Percentiles rank a stretch among this genome's conserved stretches.
These are phyloP conservation scores for Ogataea zsoltii DNA, from an alignment of 805 yeast species.

Conservation along the genomic window DNA sequence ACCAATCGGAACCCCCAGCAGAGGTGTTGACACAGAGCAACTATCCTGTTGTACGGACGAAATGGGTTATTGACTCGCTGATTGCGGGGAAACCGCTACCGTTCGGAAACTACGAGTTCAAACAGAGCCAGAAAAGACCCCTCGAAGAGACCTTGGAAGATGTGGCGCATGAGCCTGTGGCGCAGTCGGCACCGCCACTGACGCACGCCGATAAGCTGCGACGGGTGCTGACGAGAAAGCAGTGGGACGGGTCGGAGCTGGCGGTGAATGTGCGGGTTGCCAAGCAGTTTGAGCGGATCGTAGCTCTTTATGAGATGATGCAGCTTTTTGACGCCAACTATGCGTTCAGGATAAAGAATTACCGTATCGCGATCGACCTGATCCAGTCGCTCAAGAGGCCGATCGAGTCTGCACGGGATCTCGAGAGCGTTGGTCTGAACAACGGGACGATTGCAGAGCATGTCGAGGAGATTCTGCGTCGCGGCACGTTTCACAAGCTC, in stretches of 20 bases:
- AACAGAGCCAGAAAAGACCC: slow-evolving; percentile 13
- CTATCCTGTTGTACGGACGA: slow-evolving; percentile 9
- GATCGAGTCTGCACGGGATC: slow-evolving; percentile 39
- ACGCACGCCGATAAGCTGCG: slow-evolving; percentile 9
- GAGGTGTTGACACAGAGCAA: not conserved
- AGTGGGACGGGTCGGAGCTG: slow-evolving; percentile 2
- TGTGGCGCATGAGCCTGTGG: not conserved
- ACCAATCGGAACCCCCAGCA: not conserved
- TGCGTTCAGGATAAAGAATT: slow-evolving; percentile 28
- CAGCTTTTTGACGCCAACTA: slow-evolving; percentile 20
- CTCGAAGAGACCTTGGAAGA: not conserved
- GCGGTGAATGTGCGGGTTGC: slow-evolving; percentile 33
- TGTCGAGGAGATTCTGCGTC: slow-evolving; percentile 46
- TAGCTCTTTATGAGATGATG: slow-evolving; percentile 28
- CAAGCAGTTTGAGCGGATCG: slow-evolving; percentile 33
- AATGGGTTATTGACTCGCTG: slow-evolving; percentile 20
- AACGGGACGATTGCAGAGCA: slow-evolving; percentile 43
- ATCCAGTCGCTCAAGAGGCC: slow-evolving; percentile 30
- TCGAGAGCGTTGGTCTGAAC: slow-evolving; percentile 40
- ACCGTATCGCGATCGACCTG: slow-evolving; percentile 44
- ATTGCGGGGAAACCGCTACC: slow-evolving; percentile 6
- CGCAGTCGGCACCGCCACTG: not conserved
- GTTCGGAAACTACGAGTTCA: slow-evolving; percentile 10
- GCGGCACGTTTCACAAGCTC: slow-evolving; percentile 33
- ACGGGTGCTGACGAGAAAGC: slow-evolving; percentile 1